These are phyloP conservation scores for Solanum tarapatanum DNA, from an alignment of 257 asterid species.

Conservation along the genomic window DNA sequence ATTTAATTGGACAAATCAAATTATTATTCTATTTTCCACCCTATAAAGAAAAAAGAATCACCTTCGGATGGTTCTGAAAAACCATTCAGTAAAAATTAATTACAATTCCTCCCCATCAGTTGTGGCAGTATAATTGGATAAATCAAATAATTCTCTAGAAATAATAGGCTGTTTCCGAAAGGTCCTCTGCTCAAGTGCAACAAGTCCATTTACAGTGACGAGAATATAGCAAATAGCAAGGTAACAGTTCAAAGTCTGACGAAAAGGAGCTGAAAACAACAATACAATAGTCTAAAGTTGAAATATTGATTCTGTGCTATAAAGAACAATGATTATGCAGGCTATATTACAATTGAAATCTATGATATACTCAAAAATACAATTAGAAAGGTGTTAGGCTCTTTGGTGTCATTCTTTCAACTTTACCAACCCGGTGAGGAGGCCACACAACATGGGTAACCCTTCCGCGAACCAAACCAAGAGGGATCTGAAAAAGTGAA, in stretches of 20 bases:
- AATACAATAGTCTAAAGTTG: neutral
- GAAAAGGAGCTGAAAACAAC: neutral
- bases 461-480: conserved; percentile 81
- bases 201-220: neutral
- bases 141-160: neutral
- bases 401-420: conserved; percentile 19
- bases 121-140: neutral
- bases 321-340: neutral
- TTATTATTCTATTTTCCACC: no score
- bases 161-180: neutral
- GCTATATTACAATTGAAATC: neutral
- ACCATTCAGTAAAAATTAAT: neutral
- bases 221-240: neutral
- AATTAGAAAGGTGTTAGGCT: conserved; percentile 11
- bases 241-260: neutral
- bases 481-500: conserved; percentile 65
- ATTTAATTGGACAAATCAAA: no score
- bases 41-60: no score
- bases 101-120: neutral
- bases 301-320: neutral
- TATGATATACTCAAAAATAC: neutral
- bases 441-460: conserved; percentile 82
- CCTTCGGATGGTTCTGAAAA: no score
- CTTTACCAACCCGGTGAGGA: conserved; percentile 64
- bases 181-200: neutral